A percentile compares a stretch with the other conserved stretches of the same genome.
Evolutionary conservation across 805 yeast genomes (phyloP).

Genomic region (Sugiyamaella qingdaonensis): DNA sequence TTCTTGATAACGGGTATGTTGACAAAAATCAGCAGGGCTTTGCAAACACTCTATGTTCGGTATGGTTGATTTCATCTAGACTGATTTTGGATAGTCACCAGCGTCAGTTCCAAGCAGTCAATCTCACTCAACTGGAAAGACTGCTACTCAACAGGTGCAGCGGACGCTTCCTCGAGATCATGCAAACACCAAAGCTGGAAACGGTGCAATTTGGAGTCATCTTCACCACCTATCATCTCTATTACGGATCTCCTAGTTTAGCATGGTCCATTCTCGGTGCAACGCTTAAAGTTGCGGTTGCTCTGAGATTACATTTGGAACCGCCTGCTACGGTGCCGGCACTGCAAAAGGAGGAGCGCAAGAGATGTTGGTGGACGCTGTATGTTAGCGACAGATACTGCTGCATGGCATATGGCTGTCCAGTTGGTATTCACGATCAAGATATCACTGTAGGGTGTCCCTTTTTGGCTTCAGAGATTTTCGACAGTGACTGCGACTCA

Average conservation of each 20-base stretch:
- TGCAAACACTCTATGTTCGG: conserved; percentile 6
- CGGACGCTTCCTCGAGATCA: conserved; percentile 5
- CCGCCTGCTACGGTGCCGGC: conserved; percentile 7
- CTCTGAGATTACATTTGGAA: conserved; percentile 8
- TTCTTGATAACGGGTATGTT: conserved; percentile 3
- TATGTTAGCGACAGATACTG: conserved; percentile 15
- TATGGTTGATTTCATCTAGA: conserved; percentile 6
- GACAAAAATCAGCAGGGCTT: conserved; percentile 8
- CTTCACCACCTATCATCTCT: conserved; percentile 10
- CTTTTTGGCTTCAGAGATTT: conserved; percentile 1
- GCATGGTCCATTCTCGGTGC: conserved; percentile 14
- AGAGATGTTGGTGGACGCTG: conserved; percentile 13
- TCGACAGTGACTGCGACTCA: background rate
- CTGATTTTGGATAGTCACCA: background rate
- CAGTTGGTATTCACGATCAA: conserved; percentile 13
- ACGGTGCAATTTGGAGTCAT: conserved; percentile 13
- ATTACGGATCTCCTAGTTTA: conserved; percentile 11
- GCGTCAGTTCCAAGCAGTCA: conserved; percentile 1
- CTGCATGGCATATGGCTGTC: conserved; percentile 16
- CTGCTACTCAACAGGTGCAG: conserved; percentile 2
- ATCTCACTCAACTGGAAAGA: conserved; percentile 3
- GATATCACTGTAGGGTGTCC: conserved; percentile 12
- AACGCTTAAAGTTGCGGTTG: conserved; percentile 9
- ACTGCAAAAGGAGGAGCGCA: conserved; percentile 8
- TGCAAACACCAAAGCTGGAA: conserved; percentile 5